Base-by-base conservation (phyloP, 2,329 filamentous ascomycete species). In the Tolypocladium ophioglossoides region DNA sequence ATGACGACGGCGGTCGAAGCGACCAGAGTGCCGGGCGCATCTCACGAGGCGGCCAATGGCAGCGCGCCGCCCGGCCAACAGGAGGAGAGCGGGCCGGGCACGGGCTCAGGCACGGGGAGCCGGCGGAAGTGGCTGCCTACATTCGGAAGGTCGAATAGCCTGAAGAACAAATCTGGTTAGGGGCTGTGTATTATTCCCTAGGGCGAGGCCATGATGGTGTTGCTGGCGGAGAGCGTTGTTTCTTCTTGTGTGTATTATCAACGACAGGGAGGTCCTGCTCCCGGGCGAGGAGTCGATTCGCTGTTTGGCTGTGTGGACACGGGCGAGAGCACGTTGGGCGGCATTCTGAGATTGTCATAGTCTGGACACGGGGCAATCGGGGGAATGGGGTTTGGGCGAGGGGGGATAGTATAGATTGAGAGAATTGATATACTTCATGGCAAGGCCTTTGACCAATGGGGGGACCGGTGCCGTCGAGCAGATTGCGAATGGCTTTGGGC, bases 101-200 rank as follows among this genome's bases (percentile, higher is more conserved):
- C 55, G n/a, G 59, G 59, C 9, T 61, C 60, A 5, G 59, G 54
- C 20, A 63, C 64, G 10, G 69, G 68, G 2, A 53, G 51, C 10
- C 61, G 69, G 41, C 64, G 68, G 41, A 72, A 71, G 55, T 72
- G 70, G 70, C 58, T 72, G 22, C 64, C 66, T 16, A 63, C 59
- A 1, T 71, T 72, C 53, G 61, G 66, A 16, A 59, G 66, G 51
- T 51, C 61, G 30, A 59, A 57, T 34, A 60, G 57, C 48, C 58
- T 63, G 24, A 62, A 58, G 56, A 61, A 56, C 51, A 62, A 53
- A 51, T 39, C 52, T 5, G 54, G 56, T 16, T 59, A 61, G 57
- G 24, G 47, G 30, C 46, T 52, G 35, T 55, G 50, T 40, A n/a
- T n/a, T n/a, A n/a, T 38, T n/a, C 18, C 16, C 10, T n/a, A n/a